A percentile compares a stretch with the other conserved stretches of the same genome.
These are phyloP conservation scores for Fennellomyces sp. DNA, from an alignment of 371 early-diverging fungal species.

Conservation along the genomic window DNA sequence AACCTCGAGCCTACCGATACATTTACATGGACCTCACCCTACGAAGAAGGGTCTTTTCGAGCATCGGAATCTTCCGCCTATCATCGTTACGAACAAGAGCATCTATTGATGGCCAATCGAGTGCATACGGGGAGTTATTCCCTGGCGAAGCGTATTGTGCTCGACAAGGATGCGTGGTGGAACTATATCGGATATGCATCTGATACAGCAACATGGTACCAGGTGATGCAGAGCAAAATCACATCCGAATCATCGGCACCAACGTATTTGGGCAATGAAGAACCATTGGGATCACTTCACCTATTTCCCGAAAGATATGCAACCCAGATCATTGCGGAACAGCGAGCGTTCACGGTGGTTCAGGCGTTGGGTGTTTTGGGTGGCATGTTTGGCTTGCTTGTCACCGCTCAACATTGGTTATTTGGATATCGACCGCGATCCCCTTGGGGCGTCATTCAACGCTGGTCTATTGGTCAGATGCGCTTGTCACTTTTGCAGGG, in stretches of 20 bases:
- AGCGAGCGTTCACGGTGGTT: conserved; percentile 31
- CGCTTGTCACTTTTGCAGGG: conserved; percentile 27
- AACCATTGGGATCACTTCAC: conserved; percentile 23
- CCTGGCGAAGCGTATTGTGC: conserved; percentile 14
- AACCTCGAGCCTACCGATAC: background rate
- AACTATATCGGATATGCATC: conserved; percentile 32
- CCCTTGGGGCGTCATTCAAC: conserved; percentile 19
- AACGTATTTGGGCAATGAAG: background rate
- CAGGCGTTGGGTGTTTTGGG: conserved; percentile 36
- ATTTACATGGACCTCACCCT: conserved; percentile 26
- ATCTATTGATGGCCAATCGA: conserved; percentile 26
- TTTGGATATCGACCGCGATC: conserved; percentile 43
- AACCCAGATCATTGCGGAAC: conserved; percentile 22
- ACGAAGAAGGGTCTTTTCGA: conserved; percentile 29
- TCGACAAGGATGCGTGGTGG: conserved; percentile 16
- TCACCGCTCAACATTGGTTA: conserved; percentile 21
- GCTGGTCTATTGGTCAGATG: conserved; percentile 18
- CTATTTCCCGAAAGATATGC: conserved; percentile 21
- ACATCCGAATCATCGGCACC: background rate
- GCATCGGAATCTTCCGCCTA: conserved; percentile 13
- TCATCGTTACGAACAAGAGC: conserved; percentile 13
- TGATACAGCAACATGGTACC: background rate
- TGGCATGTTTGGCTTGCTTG: conserved; percentile 35
- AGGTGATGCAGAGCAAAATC: conserved; percentile 1
- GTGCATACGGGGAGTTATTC: conserved; percentile 24